Base-by-base conservation (phyloP, 2,329 filamentous ascomycete species). In the Epichloe scottii region DNA sequence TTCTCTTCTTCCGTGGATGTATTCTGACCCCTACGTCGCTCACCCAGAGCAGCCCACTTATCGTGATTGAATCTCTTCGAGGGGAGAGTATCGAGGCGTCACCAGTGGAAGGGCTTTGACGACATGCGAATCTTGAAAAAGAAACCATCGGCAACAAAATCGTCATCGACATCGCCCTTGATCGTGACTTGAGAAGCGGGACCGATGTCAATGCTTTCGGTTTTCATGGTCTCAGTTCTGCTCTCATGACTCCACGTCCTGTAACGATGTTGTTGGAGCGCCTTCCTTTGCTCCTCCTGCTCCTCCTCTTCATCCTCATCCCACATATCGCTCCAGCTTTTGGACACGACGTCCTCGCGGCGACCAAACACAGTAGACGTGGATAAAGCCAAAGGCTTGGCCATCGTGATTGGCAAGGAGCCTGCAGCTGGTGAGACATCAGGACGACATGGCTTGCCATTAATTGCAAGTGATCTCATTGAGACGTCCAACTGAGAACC, bases 281-380 rank as follows among this genome's bases (percentile, higher is more conserved):
- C 53, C 56, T 77, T 78, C 53, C 71, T 69, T 55, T 76, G 76
- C 62, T 84, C 80, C 60, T 84, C 78, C 59, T 87, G 79, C 55
- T 85, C 82, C 56, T 86, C 83, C 62, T 93, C 89, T 44, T 75
- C 72, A 50, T 97, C 91, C 66, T 97, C 91, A 53, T 97, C 91
- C 85, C 89, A 96, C 67, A 97, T 82, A 66, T 98, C 93, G 62
- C 90, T 95, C 93, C 93, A 98, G 74, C 93, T 97, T 84, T 97
- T 97, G 51, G 93, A 95, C 46, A 94, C 87, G 46, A 78, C 74
- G 44, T 91, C 85, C 55, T 81, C 79, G 64, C 85, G 82, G 62
- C 82, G 82, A 48, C 87, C 87, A 64, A 95, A 91, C 48, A 91
- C 80, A 63, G 85, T 79, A 4, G 87, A 82, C 76, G 91, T 84